These are phyloP conservation scores for Fomes fomentarius DNA, from an alignment of 1,284 basidiomycete genomes.

Conservation along the genomic window DNA sequence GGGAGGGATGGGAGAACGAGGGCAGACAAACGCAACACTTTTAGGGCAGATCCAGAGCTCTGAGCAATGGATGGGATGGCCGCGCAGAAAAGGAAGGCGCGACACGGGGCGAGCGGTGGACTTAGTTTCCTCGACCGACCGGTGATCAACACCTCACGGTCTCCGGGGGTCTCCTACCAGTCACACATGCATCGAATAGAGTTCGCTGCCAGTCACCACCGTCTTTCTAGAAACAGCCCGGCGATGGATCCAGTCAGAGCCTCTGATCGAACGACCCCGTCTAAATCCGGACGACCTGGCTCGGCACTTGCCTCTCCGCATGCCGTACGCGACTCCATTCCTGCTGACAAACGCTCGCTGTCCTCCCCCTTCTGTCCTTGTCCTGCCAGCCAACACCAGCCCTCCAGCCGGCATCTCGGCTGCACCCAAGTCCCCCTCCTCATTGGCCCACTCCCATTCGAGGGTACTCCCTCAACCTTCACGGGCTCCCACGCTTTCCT, in stretches of 20 bases:
- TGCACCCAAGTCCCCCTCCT: constrained; percentile 1
- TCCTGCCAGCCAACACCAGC: constrained; percentile 11
- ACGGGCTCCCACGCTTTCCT: constrained; percentile 23
- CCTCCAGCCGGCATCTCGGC: constrained; percentile 22
- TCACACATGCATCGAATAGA: constrained; percentile 25
- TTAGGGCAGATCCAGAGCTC: constrained; percentile 23
- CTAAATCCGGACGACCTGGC: constrained; percentile 20
- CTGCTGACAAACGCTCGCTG: constrained; percentile 14
- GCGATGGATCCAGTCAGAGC: constrained; percentile 27
- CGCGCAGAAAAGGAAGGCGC: constrained; percentile 24
- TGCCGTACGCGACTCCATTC: constrained; percentile 29
- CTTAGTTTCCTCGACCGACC: constrained; percentile 25
- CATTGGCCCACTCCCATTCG: constrained; percentile 30
- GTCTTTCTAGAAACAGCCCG: constrained; percentile 19
- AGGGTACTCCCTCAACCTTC: constrained; percentile 29
- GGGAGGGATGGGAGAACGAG: constrained; percentile 27
- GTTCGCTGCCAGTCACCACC: constrained; percentile 24
- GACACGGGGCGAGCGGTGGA: constrained; percentile 18
- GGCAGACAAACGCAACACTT: constrained; percentile 24
- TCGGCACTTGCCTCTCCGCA: constrained; percentile 27
- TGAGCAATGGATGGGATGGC: constrained; percentile 18
- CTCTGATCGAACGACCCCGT: constrained; percentile 30
- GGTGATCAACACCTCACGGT: constrained; percentile 20
- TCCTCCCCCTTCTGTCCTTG: constrained; percentile 2
- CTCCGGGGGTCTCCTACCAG: constrained; percentile 15